These are phyloP conservation scores for Hordeum vulgare DNA, from an alignment of 176 grass and related monocot species.

Conservation along the genomic window DNA sequence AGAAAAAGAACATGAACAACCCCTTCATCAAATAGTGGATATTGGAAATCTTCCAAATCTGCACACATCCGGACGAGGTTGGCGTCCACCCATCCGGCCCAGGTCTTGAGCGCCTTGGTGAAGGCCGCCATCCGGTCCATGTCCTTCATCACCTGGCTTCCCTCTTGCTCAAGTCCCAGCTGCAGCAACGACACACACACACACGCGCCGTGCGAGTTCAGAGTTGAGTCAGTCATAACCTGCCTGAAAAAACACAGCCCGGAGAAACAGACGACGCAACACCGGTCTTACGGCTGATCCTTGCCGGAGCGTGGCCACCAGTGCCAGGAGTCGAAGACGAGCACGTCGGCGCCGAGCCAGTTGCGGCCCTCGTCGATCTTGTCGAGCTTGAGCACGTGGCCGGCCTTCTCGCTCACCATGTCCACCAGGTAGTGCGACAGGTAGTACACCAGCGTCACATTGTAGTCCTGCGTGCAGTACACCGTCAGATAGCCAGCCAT, in stretches of 20 bases:
- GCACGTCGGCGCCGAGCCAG: conserved; percentile 64
- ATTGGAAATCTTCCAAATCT: too few relatives aligned
- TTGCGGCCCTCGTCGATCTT: conserved; percentile 21
- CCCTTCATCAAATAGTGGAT: too few relatives aligned
- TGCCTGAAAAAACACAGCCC: neutral
- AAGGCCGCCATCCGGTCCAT: conserved; percentile 76
- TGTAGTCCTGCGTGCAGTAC: conserved; percentile 48
- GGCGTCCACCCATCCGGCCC: conserved; percentile 65
- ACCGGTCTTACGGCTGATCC: conserved; percentile 27
- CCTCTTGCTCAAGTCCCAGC: conserved; percentile 79
- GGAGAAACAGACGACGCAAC: neutral
- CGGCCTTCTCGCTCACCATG: conserved; percentile 26
- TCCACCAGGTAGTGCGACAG: conserved; percentile 88
- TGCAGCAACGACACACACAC: neutral
- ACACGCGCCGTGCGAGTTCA: neutral
- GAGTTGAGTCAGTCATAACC: neutral
- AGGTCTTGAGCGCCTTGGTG: conserved; percentile 57
- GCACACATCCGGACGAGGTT: too few relatives aligned
- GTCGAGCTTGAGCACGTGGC: conserved; percentile 72
- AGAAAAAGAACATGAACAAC: too few relatives aligned
- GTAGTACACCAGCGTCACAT: conserved; percentile 69
- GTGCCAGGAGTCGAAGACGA: conserved; percentile 93
- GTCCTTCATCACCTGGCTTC: conserved; percentile 29
- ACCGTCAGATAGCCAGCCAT: neutral
- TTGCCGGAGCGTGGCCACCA: conserved; percentile 71